Base-by-base conservation (phyloP, 495 filamentous ascomycete species). In the Aspergillus egyptiacus region DNA sequence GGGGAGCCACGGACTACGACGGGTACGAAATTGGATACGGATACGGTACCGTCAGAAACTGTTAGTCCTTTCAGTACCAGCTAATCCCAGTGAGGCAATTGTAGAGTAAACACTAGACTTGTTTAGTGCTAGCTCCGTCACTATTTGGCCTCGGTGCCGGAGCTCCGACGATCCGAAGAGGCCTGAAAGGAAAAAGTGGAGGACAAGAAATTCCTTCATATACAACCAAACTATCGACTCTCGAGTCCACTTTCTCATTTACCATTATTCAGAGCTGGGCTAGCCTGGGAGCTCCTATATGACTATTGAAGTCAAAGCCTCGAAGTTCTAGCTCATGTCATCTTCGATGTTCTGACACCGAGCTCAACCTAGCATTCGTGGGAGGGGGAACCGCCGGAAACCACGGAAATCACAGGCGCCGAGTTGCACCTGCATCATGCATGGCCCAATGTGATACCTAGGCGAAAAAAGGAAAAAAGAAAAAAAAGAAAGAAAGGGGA, bases 341-440 rank as follows among this genome's bases (percentile, higher is more conserved):
- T 48, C 37, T 48, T n/a, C n/a, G n/a, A 17, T 31, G n/a, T 6
- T 46, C 10, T 23, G 19, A 25, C 22, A 2, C 3, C n/a, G 2
- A 25, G 20, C 27, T 17, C 11, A 37, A 39, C 1, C n/a, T n/a
- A 48, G 20, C 14, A 54, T 51, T 59, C 67, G 63, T 63, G 65
- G 56, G 60, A 57, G 34, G 50, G 65, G 67, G 67, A 65, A 60
- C 31, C 27, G 34, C 45, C 39, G 48, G 47, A 46, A 44, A 22
- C 36, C 31, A 46, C 65, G 58, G 61, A 58, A 49, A 37, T 47
- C 36, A 55, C 55, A 52, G 58, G 60, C 55, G 48, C 65, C 64
- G 66, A 64, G 39, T 38, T 27, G 42, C 11, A 46, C 36, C n/a
- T n/a, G n/a, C n/a, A n/a, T n/a, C n/a, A n/a, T n/a, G n/a, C n/a